phyloP scores from a whole-genome alignment of 78 protist genomes.

The Emiliania huxleyi region DNA sequence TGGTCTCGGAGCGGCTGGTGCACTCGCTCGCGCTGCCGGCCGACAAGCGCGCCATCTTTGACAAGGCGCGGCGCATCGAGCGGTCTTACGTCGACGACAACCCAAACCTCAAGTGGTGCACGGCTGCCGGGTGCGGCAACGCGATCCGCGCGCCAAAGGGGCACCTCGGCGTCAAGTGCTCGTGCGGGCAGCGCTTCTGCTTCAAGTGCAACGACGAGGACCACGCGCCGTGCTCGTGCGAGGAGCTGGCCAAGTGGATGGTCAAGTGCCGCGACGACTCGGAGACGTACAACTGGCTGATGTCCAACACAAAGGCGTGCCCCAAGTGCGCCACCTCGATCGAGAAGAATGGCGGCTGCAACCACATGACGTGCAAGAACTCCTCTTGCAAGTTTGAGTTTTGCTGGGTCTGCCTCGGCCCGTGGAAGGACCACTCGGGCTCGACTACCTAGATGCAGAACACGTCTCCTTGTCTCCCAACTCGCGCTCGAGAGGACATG shows the following conservation, averaged over 20 bases:
- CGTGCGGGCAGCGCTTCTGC: conserved; percentile 31
- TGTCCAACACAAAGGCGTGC: conserved; percentile 54
- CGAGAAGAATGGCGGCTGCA: conserved; percentile 89
- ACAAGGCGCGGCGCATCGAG: neutral
- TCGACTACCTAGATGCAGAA: too few relatives aligned
- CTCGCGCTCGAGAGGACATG: too few relatives aligned
- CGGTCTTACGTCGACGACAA: conserved; percentile 48
- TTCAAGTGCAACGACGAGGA: neutral
- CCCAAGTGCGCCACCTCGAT: conserved; percentile 72
- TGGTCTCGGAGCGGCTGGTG: neutral
- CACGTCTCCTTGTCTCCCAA: too few relatives aligned
- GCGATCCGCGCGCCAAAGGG: neutral
- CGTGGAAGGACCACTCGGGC: conserved; percentile 66
- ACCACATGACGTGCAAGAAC: conserved; percentile 77
- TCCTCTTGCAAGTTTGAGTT: conserved; percentile 64
- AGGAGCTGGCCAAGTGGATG: conserved; percentile 7
- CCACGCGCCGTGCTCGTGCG: conserved; percentile 36
- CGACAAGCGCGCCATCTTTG: too few relatives aligned
- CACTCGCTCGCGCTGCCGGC: neutral
- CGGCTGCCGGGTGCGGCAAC: conserved; percentile 27
- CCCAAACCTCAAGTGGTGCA: conserved; percentile 40
- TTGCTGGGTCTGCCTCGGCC: conserved; percentile 79
- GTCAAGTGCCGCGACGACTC: conserved; percentile 31
- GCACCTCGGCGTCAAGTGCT: neutral
- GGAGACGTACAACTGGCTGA: conserved; percentile 25